A percentile compares a stretch with the other conserved stretches of the same genome.
phyloP scores from a whole-genome alignment of 192 early-diverging fungal genomes.

The Backusella morwellensis region DNA sequence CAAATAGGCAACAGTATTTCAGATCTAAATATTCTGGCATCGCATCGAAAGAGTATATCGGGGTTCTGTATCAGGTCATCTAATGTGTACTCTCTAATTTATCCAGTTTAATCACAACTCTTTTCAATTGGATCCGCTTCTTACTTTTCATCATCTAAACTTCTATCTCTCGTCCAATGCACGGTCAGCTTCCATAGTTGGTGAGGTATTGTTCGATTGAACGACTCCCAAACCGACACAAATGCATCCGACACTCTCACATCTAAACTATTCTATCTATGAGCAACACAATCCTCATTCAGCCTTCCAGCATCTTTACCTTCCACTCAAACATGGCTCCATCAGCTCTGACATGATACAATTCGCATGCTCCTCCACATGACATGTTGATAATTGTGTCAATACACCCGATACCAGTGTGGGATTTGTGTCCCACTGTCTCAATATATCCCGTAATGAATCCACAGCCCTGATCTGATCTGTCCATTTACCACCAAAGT shows the following conservation, averaged over 20 bases:
- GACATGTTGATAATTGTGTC: conserved; percentile 5
- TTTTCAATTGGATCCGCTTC: background rate
- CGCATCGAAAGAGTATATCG: conserved; percentile 50
- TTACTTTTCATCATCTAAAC: background rate
- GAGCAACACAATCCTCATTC: background rate
- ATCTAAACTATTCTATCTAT: background rate
- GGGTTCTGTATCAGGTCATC: conserved; percentile 51
- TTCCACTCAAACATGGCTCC: conserved; percentile 19
- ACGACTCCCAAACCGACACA: conserved; percentile 27
- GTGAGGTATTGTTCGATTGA: conserved; percentile 33
- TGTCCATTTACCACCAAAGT: background rate
- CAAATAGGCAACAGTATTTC: conserved; percentile 44
- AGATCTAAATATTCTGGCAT: conserved; percentile 53
- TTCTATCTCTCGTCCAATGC: conserved; percentile 14
- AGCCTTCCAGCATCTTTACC: background rate
- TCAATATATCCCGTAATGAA: background rate
- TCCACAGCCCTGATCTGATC: background rate
- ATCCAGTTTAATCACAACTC: background rate
- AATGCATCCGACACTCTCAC: conserved; percentile 21
- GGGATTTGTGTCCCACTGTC: conserved; percentile 1
- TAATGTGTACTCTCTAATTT: conserved; percentile 9
- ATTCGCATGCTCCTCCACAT: conserved; percentile 11
- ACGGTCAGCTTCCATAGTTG: conserved; percentile 32
- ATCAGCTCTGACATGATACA: conserved; percentile 13
- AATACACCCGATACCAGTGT: background rate